Evolutionary conservation across 495 filamentous ascomycete genomes (phyloP).

Genomic region (Thozetella sp.): DNA sequence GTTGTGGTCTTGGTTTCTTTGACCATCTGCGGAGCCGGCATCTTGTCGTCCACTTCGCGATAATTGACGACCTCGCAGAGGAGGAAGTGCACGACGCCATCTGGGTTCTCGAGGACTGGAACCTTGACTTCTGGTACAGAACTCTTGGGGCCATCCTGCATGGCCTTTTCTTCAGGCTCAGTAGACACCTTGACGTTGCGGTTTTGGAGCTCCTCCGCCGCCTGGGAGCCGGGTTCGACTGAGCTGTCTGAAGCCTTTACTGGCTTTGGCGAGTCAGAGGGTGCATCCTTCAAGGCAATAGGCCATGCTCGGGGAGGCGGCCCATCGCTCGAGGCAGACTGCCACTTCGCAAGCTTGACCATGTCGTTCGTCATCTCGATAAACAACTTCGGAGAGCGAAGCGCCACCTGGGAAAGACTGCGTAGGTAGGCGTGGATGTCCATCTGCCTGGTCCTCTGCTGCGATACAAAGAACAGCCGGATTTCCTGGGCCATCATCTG

Average conservation of each 20-base stretch:
- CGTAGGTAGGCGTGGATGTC: constrained; percentile 76
- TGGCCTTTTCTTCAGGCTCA: constrained; percentile 53
- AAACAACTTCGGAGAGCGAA: constrained; percentile 85
- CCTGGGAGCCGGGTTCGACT: constrained; percentile 45
- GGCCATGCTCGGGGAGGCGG: constrained; percentile 45
- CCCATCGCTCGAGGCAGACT: constrained; percentile 40
- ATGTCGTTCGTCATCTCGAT: constrained; percentile 90
- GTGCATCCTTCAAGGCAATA: constrained; percentile 25
- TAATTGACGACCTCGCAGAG: constrained; percentile 93
- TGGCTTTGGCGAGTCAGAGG: constrained; percentile 27
- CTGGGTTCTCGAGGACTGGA: constrained; percentile 88
- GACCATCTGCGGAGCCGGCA: constrained; percentile 40
- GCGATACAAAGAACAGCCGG: constrained; percentile 64
- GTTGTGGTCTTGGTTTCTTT: constrained; percentile 50
- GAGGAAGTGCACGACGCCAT: constrained; percentile 94
- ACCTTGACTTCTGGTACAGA: constrained; percentile 67
- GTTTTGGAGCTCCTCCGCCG: constrained; percentile 54
- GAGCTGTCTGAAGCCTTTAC: constrained; percentile 34
- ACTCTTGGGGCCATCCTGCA: constrained; percentile 60
- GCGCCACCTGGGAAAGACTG: constrained; percentile 76
- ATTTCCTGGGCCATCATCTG: constrained; percentile 95
- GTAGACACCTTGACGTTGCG: constrained; percentile 56
- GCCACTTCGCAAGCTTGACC: constrained; percentile 70
- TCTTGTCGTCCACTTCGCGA: constrained; percentile 86
- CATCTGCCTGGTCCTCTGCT: constrained; percentile 58